Evolutionary conservation across 1,284 basidiomycete genomes (phyloP).

Genomic region (Ceratobasidium theobromae): DNA sequence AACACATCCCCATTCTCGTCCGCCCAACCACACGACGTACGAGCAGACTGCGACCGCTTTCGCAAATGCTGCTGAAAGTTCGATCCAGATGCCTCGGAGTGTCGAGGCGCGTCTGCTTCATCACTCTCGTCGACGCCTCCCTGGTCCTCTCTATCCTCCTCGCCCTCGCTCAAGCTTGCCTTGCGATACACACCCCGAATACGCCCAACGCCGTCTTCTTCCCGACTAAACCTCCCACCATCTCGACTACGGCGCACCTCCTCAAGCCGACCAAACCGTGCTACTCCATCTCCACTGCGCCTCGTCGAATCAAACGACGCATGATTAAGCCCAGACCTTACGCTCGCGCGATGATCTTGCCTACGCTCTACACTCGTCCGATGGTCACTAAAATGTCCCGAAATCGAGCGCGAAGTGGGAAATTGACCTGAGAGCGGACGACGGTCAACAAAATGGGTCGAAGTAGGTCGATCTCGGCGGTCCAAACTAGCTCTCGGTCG

Average conservation of each 20-base stretch:
- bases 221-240: constrained; percentile 15
- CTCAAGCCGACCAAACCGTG: background rate
- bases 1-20: background rate
- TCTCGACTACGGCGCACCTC: background rate
- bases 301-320: constrained; percentile 17
- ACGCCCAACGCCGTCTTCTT: background rate
- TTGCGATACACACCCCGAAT: background rate
- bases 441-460: background rate
- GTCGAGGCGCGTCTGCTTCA: background rate
- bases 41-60: constrained; percentile 13
- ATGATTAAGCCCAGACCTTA: constrained; percentile 1
- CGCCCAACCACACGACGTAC: constrained; percentile 5
- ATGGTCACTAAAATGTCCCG: background rate
- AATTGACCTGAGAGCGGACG: constrained; percentile 15
- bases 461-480: background rate
- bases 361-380: background rate
- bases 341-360: constrained; percentile 20
- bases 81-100: background rate
- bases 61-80: background rate
- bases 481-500: background rate
- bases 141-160: constrained; percentile 1
- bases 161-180: constrained; percentile 25
- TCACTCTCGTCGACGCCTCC: background rate
- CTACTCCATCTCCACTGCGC: background rate
- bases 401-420: background rate